phyloP scores from a whole-genome alignment of 192 early-diverging fungal species.

The Podila horticola region DNA sequence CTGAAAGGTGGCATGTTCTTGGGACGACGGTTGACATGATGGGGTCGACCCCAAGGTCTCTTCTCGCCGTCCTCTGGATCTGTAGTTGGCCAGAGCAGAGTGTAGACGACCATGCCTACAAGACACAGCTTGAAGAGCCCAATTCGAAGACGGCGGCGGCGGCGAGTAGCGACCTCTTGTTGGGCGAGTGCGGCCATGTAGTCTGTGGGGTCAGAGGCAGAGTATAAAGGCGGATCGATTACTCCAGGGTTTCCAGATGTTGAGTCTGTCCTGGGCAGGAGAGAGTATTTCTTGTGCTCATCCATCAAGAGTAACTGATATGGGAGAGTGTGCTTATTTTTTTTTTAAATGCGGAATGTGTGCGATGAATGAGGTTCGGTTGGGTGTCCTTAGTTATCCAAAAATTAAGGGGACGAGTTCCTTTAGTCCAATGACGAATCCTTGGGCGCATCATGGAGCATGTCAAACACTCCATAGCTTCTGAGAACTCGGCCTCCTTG shows the following conservation, averaged over 20 bases:
- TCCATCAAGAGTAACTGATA: background rate
- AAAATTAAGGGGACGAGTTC: no score
- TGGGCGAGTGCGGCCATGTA: background rate
- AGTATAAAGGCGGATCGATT: background rate
- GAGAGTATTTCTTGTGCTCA: background rate
- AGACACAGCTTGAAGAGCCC: conserved; percentile 13
- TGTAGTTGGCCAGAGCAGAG: conserved; percentile 1
- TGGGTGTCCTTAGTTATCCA: no score
- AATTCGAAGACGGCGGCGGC: background rate
- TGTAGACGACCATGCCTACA: background rate
- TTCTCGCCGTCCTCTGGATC: background rate
- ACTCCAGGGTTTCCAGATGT: background rate
- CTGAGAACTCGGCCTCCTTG: no score
- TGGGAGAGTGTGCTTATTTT: background rate
- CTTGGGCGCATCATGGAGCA: no score
- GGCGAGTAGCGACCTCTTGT: background rate
- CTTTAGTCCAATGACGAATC: no score
- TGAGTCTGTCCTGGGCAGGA: background rate
- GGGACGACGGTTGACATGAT: background rate
- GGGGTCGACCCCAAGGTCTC: background rate
- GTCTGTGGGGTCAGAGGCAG: background rate
- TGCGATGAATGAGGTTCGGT: background rate
- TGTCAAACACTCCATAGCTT: no score
- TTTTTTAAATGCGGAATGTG: no score
- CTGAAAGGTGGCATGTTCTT: background rate